phyloP scores from a whole-genome alignment of 139 green algal species.

The Gonium pectorale region DNA sequence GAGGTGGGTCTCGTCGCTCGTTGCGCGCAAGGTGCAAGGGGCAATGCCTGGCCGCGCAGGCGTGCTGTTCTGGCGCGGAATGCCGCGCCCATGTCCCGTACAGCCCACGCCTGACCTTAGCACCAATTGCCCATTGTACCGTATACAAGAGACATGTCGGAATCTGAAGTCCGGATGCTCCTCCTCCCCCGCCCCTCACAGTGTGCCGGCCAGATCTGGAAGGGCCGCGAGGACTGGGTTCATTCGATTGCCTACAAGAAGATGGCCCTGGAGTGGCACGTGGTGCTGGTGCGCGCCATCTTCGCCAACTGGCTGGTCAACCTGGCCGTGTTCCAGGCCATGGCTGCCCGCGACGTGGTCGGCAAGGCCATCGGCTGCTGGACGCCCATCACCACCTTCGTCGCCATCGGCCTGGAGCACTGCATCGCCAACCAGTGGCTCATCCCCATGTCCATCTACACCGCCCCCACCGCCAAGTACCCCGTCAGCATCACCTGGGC shows the following conservation, averaged over 20 bases:
- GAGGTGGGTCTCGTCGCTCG: slow-evolving; percentile 34
- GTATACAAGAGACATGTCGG: too few relatives aligned
- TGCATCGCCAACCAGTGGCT: slow-evolving; percentile 81
- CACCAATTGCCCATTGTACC: too few relatives aligned
- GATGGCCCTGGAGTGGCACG: slow-evolving; percentile 39
- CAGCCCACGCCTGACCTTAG: too few relatives aligned
- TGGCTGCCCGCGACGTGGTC: slow-evolving; percentile 58
- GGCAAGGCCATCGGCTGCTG: slow-evolving; percentile 79
- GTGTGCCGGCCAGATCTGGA: background rate
- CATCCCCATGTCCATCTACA: slow-evolving; percentile 49
- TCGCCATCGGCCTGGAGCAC: slow-evolving; percentile 80
- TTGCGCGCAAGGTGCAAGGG: too few relatives aligned
- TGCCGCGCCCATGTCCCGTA: too few relatives aligned
- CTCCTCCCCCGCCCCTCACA: too few relatives aligned
- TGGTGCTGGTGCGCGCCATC: slow-evolving; percentile 75
- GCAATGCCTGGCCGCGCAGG: too few relatives aligned
- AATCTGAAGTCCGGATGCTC: too few relatives aligned
- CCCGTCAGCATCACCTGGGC: slow-evolving; percentile 57
- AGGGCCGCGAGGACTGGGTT: slow-evolving; percentile 49
- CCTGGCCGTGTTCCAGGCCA: slow-evolving; percentile 80
- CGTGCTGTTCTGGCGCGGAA: too few relatives aligned
- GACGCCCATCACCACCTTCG: slow-evolving; percentile 80
- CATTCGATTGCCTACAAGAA: slow-evolving; percentile 57
- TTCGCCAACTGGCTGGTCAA: slow-evolving; percentile 93
- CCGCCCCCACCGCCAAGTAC: background rate